These are phyloP conservation scores for Actinomucor elegans DNA, from an alignment of 371 early-diverging fungal genomes.

Conservation along the genomic window DNA sequence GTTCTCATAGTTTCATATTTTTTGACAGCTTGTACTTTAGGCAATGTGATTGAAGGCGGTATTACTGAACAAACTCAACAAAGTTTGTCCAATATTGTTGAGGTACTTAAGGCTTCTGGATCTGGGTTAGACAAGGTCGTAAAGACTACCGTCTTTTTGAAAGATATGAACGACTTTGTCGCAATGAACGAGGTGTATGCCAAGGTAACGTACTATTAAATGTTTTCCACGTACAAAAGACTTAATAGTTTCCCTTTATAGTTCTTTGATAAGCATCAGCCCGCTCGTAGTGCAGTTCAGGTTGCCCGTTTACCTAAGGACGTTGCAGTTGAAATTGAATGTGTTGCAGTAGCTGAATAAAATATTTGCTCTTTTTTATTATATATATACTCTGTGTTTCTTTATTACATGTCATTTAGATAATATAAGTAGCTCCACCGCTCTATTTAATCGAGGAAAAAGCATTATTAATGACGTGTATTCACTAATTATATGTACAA, in stretches of 20 bases:
- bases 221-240: not conserved
- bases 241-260: conserved; percentile 10
- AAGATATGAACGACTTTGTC: conserved; percentile 86
- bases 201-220: conserved; percentile 11
- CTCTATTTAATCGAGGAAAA: conserved; percentile 21
- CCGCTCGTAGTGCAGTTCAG: conserved; percentile 89
- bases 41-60: conserved; percentile 63
- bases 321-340: conserved; percentile 91
- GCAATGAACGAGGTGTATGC: conserved; percentile 85
- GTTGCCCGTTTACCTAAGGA: conserved; percentile 89
- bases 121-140: conserved; percentile 76
- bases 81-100: conserved; percentile 73
- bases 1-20: too few relatives aligned
- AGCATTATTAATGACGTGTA: not conserved
- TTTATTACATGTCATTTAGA: conserved; percentile 7
- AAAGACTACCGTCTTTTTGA: conserved; percentile 92
- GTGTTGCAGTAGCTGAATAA: conserved; percentile 62
- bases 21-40: too few relatives aligned
- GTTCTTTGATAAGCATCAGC: conserved; percentile 66
- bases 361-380: not conserved
- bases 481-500: not conserved
- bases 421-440: conserved; percentile 37
- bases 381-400: not conserved
- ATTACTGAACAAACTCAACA: conserved; percentile 77
- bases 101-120: conserved; percentile 76